A percentile compares a stretch with the other conserved stretches of the same genome.
Evolutionary conservation across 306 rosid species (phyloP).

Genomic region (Castanea mollissima): DNA sequence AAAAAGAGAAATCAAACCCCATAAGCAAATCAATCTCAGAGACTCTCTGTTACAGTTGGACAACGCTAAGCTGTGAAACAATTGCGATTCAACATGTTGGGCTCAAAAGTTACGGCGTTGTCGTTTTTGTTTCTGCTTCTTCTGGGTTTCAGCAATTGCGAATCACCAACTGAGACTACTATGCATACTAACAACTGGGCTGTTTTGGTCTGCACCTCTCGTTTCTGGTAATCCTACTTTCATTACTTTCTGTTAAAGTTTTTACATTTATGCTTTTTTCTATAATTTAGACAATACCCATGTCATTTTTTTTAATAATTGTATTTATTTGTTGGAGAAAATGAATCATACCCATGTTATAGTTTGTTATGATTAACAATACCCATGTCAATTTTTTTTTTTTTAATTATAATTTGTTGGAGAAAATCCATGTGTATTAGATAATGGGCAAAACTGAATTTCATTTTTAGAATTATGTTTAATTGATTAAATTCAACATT

Average conservation of each 20-base stretch:
- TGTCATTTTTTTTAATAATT: background rate
- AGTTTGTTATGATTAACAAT: background rate
- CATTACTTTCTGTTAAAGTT: background rate
- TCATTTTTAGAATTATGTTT: background rate
- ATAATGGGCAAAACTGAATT: background rate
- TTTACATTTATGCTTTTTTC: background rate
- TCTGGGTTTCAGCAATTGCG: slow-evolving; percentile 26
- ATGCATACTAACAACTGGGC: slow-evolving; percentile 96
- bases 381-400: background rate
- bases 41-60: too few relatives aligned
- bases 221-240: slow-evolving; percentile 62
- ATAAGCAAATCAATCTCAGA: background rate
- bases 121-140: slow-evolving; percentile 36
- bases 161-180: slow-evolving; percentile 50
- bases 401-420: background rate
- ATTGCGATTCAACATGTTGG: slow-evolving; percentile 26
- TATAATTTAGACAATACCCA: background rate
- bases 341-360: background rate
- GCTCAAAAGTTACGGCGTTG: slow-evolving; percentile 22
- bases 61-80: background rate
- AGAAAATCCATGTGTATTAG: background rate
- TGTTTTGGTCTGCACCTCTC: slow-evolving; percentile 92
- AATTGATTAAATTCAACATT: background rate
- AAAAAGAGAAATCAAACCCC: too few relatives aligned
- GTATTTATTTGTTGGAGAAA: background rate